Base-by-base conservation (phyloP, 345 rosid genomes). In the Eucalyptus pauciflora region DNA sequence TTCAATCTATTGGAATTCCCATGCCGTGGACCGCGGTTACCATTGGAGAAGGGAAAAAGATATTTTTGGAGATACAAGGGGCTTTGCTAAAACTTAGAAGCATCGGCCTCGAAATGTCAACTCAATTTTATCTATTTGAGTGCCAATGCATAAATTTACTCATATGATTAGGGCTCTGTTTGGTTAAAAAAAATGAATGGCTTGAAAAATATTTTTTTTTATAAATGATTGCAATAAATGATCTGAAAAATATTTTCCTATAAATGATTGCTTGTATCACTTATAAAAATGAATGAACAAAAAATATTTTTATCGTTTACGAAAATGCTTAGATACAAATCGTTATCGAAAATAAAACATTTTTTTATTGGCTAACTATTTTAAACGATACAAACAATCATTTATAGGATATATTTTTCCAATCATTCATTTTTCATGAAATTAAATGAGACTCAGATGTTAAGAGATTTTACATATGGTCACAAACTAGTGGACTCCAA, bases 191-290 rank as follows among this genome's bases (percentile, higher is more conserved):
- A 31, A n/a, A 37, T n/a, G 3, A 4, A 67, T 4, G 3, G 7
- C n/a, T 0, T 15, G 1, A n/a, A n/a, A 7, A 15, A 7, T 7
- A 67, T 15, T 67, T n/a, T n/a, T 15, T 67, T 33, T 33, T 67
- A n/a, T 29, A 67, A n/a, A 7, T 25, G 3, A 64, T 64, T 4
- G 6, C 6, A 52, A 18, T 52, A 4, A 52, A 8, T 7, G 10
- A n/a, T 64, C 5, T 15, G 0, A 3, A n/a, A 15, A 64, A 15
- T 15, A 8, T 64, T 64, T 64, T n/a, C 4, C 2, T 67, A 14
- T 29, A 67, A 67, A 7, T 27, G 5, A 67, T 67, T 4, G 6
- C 2, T 16, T 0, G 3, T 3, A 14, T n/a, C 2, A 7, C 6
- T 67, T 9, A 33, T 4, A 4, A 8, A 69, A 69, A 31, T 17